Evolutionary conservation across 2,329 filamentous ascomycete species (phyloP), one percentile per base, ranked within the genome.

Genomic region (Orbilia javanica): DNA sequence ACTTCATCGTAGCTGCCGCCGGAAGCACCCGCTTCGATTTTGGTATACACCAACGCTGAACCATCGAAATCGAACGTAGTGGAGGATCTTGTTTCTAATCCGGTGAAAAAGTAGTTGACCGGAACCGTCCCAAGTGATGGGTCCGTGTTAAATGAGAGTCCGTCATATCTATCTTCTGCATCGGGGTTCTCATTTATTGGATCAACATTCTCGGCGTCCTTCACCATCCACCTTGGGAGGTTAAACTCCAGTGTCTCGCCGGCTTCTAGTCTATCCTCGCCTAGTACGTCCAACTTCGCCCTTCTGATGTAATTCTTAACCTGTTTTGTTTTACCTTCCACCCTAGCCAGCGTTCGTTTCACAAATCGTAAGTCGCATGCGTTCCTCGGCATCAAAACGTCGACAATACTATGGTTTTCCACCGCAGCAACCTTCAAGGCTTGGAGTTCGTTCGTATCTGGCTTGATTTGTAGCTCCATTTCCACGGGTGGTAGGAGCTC

Each of bases 401-500:
- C 81, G 22, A 74, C 79, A 7, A 80, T 64, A 7, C 60, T 77
- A 22, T 81, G 75, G 6, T 72, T 80, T 29, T 81, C 70, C 34
- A 81, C 55, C 3, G 80, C 81, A 27, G 46, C 53, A 27, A 82
- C 48, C 29, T 77, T 72, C 8, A 80, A 76, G 3, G 64, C 57
- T 3, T 53, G 36, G n/a, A 75, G 52, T 10, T 79, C 50, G 29
- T 80, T 80, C 8, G 68, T 74, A 15, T 62, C 34, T 8, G 77
- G 64, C 42, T 82, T 73, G 11, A 82, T 73, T n/a, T 53, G 62
- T 20, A 81, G 10, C 11, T 71, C 77, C 78, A 82, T 78, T 57
- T 81, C 79, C 3, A 82, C 75, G 10, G 80, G 80, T 15, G 81
- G 81, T 25, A 81, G 79, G 7, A 65, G 52, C 55, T 81, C 80